These are phyloP conservation scores for Echinochloa phyllopogon DNA, from an alignment of 176 grass and related monocot species.

Conservation along the genomic window DNA sequence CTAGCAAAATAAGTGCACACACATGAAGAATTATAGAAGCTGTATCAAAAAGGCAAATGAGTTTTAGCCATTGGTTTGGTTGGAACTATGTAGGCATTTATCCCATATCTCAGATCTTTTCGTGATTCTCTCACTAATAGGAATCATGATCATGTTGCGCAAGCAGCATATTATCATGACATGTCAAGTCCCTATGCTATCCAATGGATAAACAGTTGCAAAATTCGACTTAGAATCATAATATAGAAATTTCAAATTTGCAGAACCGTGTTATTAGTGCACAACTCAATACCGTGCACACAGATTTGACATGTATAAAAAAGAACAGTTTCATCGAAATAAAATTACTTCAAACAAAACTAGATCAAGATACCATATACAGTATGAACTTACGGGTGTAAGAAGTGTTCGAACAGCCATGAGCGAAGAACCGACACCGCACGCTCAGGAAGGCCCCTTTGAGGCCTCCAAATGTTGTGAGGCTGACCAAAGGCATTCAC, in stretches of 20 bases:
- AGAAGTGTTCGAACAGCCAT: constrained; percentile 96
- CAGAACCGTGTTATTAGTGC: not conserved
- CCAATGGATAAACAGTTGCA: constrained; percentile 37
- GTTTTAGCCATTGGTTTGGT: constrained; percentile 21
- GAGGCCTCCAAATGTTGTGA: constrained; percentile 89
- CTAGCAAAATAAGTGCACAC: constrained; percentile 8
- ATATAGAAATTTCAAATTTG: not conserved
- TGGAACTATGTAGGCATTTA: constrained; percentile 42
- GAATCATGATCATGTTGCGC: constrained; percentile 34
- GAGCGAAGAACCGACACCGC: constrained; percentile 92
- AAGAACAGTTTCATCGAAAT: not conserved
- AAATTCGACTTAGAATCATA: constrained; percentile 47
- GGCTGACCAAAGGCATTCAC: constrained; percentile 64
- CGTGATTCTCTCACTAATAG: constrained; percentile 37
- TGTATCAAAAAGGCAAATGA: constrained; percentile 33
- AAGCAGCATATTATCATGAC: constrained; percentile 38
- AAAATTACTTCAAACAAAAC: not conserved
- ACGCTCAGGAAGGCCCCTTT: constrained; percentile 92
- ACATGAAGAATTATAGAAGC: constrained; percentile 24
- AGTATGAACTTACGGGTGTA: constrained; percentile 83
- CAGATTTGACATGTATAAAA: not conserved
- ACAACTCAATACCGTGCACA: constrained; percentile 29
- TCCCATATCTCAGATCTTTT: constrained; percentile 31
- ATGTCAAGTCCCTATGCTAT: constrained; percentile 35
- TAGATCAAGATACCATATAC: constrained; percentile 12